Evolutionary conservation across 2,329 filamentous ascomycete species (phyloP), one percentile per base, ranked within the genome.

Genomic region (Hirsutella rhossiliensis): DNA sequence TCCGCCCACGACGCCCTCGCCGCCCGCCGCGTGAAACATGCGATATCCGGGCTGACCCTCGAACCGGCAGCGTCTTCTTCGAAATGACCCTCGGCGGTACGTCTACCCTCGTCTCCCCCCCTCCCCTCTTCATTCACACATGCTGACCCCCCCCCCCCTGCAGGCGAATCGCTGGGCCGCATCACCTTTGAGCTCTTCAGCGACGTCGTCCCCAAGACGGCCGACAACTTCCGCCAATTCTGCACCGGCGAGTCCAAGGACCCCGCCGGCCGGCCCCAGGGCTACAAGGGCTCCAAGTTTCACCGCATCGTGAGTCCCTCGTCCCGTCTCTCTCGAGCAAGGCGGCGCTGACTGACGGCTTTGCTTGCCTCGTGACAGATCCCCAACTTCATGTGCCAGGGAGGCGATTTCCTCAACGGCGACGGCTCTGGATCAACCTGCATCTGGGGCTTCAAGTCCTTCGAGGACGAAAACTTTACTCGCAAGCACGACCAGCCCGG

Each of bases 171-270:
- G 3, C 76, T 95, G 15, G 89, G 89, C 50, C 82, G 88, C 46
- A 80, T 95, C 57, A 89, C 85, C 52, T 88, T 95, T 62, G 87
- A 96, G 65, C 78, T 98, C 48, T 96, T 92, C 71, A 80, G 82
- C 48, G 76, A 94, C 64, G 72, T 84, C 19, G 84, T 87, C 0
- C 88, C 89, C 50, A 82, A 82, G 56, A 97, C 92, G 9, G 87
- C 88, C 28, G 92, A 97, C 65, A 97, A 97, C 70, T 97, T 98
- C 63, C 85, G 89, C 40, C 87, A 94, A 60, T 95, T 95, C 68
- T 96, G 89, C 68, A 97, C 90, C 0, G 92, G 92, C 55, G 90
- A 97, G 70, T 81, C 76, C 52, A 94, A 88, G 67, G 85, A 85
- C 58, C 64, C 76, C 42, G 75, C 79, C 11, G 87, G 87, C 30